These are phyloP conservation scores for Tubosaeta sp. DNA, from an alignment of 768 basidiomycete genomes.

Conservation along the genomic window DNA sequence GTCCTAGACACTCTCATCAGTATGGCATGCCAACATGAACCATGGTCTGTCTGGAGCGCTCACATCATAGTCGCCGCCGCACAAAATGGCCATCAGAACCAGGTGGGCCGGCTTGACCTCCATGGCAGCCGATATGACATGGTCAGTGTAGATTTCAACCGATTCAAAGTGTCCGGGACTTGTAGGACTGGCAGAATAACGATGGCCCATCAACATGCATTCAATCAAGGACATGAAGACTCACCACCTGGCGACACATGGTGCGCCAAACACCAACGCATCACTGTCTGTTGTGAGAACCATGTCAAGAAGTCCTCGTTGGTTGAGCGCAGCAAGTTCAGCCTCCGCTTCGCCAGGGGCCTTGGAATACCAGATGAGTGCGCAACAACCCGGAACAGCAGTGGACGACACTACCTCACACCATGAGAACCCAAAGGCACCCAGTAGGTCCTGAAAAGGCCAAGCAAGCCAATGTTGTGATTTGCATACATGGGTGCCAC, in stretches of 20 bases:
- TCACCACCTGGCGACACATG: neutral
- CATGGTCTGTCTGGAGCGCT: no score
- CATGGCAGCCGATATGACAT: no score
- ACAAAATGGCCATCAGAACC: no score
- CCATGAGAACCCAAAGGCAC: neutral
- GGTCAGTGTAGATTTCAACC: neutral
- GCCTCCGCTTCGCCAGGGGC: neutral
- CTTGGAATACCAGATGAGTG: neutral
- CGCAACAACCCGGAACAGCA: no score
- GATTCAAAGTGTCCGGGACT: neutral
- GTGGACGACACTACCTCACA: neutral
- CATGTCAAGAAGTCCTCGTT: neutral
- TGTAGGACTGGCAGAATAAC: neutral
- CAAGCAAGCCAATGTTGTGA: neutral
- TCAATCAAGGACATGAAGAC: neutral
- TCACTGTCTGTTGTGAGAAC: neutral
- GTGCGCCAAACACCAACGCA: neutral
- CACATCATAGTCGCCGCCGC: no score
- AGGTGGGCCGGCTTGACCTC: no score
- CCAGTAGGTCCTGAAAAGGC: neutral
- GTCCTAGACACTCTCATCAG: no score
- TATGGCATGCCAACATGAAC: no score
- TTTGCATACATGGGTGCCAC: neutral
- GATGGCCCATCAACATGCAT: no score
- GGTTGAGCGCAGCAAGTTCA: neutral